Percentiles rank a stretch among this genome's conserved stretches.
Conservation (phyloP, 2,329 filamentous ascomycete genomes). For the Calycina marina region DNA sequence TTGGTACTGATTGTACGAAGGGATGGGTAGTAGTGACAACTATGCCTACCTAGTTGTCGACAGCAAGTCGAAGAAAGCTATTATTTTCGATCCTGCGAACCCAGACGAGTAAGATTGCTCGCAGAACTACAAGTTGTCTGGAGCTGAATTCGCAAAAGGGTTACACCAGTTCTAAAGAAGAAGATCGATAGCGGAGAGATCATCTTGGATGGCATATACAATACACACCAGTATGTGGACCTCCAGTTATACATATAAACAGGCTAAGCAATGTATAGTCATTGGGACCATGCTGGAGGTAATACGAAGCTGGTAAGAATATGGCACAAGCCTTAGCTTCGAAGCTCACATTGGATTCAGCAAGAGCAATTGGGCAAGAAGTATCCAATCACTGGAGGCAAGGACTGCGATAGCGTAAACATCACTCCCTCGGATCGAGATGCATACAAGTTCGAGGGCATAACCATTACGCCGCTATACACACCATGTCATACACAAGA, state of each 20-base stretch:
- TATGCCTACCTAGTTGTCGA: slow-evolving; percentile 75
- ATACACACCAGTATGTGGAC: slow-evolving; percentile 81
- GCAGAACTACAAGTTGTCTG: not conserved
- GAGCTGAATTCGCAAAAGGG: slow-evolving; percentile 27
- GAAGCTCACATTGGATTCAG: not conserved
- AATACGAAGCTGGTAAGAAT: slow-evolving; percentile 60
- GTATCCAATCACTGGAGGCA: slow-evolving; percentile 72
- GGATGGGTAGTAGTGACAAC: slow-evolving; percentile 67
- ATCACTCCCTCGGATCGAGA: slow-evolving; percentile 61
- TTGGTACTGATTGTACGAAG: slow-evolving; percentile 27
- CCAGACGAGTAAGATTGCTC: slow-evolving; percentile 49
- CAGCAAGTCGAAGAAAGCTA: slow-evolving; percentile 61
- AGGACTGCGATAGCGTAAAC: slow-evolving; percentile 69
- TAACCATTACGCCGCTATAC: slow-evolving; percentile 75
- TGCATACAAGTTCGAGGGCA: slow-evolving; percentile 69
- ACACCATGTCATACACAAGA: slow-evolving; percentile 98
- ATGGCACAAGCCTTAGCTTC: not conserved
- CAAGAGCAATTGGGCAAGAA: not conserved
- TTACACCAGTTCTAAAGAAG: slow-evolving; percentile 53
- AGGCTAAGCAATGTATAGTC: slow-evolving; percentile 35
- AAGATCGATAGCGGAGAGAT: slow-evolving; percentile 57
- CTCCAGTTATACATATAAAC: not conserved
- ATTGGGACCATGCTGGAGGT: slow-evolving; percentile 88
- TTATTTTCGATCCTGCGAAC: slow-evolving; percentile 69
- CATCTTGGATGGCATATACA: slow-evolving; percentile 79